phyloP scores from a whole-genome alignment of 768 basidiomycete species.

The Suillus occidentalis region DNA sequence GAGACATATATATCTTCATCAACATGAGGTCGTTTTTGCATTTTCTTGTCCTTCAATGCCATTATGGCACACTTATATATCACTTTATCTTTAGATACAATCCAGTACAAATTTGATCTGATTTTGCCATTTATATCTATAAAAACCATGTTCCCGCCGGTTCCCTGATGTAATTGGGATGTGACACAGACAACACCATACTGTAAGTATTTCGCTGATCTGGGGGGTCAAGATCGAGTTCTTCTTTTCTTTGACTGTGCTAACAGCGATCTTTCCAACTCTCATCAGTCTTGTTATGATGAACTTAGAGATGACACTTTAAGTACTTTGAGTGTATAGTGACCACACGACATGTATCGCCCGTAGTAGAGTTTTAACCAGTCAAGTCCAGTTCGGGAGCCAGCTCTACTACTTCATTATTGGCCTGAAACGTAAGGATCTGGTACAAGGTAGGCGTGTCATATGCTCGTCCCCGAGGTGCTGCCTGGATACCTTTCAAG shows the following conservation, averaged over 20 bases:
- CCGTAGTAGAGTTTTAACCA: background rate
- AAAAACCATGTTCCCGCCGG: no score
- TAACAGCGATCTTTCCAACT: background rate
- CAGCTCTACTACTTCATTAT: background rate
- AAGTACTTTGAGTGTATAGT: background rate
- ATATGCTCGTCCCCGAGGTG: background rate
- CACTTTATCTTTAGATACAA: no score
- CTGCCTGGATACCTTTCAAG: background rate
- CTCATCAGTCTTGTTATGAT: background rate
- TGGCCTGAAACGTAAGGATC: background rate
- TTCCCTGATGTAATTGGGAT: background rate
- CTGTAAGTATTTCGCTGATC: background rate
- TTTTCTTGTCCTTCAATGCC: no score
- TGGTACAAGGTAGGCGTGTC: background rate
- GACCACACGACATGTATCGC: background rate
- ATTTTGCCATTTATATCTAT: no score
- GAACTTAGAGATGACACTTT: background rate
- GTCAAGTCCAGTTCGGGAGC: background rate
- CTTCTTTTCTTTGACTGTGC: background rate
- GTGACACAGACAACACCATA: background rate
- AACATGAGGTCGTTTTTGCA: no score
- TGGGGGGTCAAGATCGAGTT: background rate
- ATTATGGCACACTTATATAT: no score
- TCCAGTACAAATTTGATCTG: no score
- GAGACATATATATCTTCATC: no score